A percentile compares a stretch with the other conserved stretches of the same genome.
Evolutionary conservation across 2,329 filamentous ascomycete genomes (phyloP).

Genomic region (Fusarium sp.): DNA sequence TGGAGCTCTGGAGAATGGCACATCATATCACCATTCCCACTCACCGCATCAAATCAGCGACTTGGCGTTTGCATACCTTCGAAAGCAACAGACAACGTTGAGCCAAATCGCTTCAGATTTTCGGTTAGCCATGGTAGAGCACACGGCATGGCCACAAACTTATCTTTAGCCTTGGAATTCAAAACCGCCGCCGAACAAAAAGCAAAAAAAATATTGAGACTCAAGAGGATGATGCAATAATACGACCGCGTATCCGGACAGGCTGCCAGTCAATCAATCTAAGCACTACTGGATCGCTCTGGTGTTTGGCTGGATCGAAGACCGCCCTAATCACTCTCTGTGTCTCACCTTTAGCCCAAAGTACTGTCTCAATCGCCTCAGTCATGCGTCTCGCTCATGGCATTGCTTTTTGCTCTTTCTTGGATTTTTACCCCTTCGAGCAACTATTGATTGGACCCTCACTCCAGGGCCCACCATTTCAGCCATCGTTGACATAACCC

Average conservation of each 20-base stretch:
- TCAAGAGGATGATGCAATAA: slow-evolving; percentile 46
- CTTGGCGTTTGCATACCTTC: slow-evolving; percentile 29
- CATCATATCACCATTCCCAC: slow-evolving; percentile 29
- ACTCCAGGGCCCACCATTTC: slow-evolving; percentile 41
- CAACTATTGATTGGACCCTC: slow-evolving; percentile 41
- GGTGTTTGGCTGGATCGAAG: slow-evolving; percentile 34
- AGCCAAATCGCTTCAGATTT: slow-evolving; percentile 9
- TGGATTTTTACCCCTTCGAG: slow-evolving; percentile 26
- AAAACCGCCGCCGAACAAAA: slow-evolving; percentile 26
- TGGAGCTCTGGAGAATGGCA: slow-evolving; percentile 40
- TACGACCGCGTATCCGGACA: slow-evolving; percentile 33
- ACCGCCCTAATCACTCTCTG: slow-evolving; percentile 34
- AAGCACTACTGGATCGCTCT: slow-evolving; percentile 38
- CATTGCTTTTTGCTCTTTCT: slow-evolving; percentile 34
- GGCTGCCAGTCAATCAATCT: slow-evolving; percentile 26
- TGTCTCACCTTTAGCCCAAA: slow-evolving; percentile 44
- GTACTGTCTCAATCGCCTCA: slow-evolving; percentile 34
- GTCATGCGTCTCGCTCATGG: slow-evolving; percentile 34
- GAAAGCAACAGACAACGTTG: slow-evolving; percentile 12
- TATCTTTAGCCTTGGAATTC: slow-evolving; percentile 25
- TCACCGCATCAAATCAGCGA: slow-evolving; percentile 37
- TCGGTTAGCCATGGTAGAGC: slow-evolving; percentile 5
- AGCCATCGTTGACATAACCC: slow-evolving; percentile 41
- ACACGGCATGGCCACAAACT: slow-evolving; percentile 4
- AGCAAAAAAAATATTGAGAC: slow-evolving; percentile 35